A percentile compares a stretch with the other conserved stretches of the same genome.
These are phyloP conservation scores for Panicum hallii DNA, from an alignment of 202 grass and related monocot species.

Conservation along the genomic window DNA sequence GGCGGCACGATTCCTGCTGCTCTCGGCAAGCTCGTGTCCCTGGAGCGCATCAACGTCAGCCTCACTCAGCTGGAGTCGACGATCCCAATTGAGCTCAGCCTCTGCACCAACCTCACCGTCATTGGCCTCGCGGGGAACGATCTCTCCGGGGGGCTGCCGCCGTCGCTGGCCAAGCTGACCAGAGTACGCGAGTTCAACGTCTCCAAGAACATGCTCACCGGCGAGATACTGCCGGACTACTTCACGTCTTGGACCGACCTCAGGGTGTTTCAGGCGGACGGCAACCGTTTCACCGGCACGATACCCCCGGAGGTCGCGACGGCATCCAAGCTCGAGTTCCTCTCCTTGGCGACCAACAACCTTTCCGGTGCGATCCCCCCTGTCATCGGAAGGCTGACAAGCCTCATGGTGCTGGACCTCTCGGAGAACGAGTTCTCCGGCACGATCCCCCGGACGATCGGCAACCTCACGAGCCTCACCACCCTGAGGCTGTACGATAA, in stretches of 20 bases:
- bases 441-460: constrained; percentile 52
- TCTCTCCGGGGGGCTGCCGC: constrained; percentile 48
- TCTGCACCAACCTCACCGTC: constrained; percentile 59
- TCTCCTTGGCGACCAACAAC: constrained; percentile 56
- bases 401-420: constrained; percentile 55
- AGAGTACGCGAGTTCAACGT: constrained; percentile 57
- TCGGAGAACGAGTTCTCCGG: constrained; percentile 54
- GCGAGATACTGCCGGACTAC: constrained; percentile 49
- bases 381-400: constrained; percentile 56
- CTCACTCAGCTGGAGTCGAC: constrained; percentile 45
- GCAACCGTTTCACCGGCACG: constrained; percentile 48
- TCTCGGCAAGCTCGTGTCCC: constrained; percentile 52
- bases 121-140: constrained; percentile 59
- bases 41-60: constrained; percentile 59
- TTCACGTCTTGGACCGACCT: constrained; percentile 62
- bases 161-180: constrained; percentile 49
- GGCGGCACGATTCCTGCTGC: constrained; percentile 41
- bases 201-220: constrained; percentile 66
- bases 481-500: constrained; percentile 61
- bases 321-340: constrained; percentile 47
- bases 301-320: constrained; percentile 49
- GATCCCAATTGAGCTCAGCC: constrained; percentile 57
- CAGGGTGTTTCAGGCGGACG: constrained; percentile 55
- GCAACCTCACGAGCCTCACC: constrained; percentile 57
- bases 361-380: constrained; percentile 61